Conservation (phyloP, 2,329 filamentous ascomycete species). For the Metarhizium guizhouense region DNA sequence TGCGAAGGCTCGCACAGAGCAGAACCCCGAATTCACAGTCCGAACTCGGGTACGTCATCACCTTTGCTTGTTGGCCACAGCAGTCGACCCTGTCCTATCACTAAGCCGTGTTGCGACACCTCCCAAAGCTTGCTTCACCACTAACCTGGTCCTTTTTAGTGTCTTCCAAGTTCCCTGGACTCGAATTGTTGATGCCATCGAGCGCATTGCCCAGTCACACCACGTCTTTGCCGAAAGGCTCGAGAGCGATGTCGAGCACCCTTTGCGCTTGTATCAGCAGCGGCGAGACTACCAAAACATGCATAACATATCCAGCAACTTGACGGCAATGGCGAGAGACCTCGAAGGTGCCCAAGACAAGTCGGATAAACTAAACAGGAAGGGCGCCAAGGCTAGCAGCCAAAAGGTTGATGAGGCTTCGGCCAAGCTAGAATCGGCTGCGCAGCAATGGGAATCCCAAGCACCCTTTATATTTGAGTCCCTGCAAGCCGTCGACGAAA, state of each 20-base stretch:
- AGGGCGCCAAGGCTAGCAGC: slow-evolving; percentile 66
- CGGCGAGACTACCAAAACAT: slow-evolving; percentile 75
- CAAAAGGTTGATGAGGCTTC: slow-evolving; percentile 70
- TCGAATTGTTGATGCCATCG: slow-evolving; percentile 71
- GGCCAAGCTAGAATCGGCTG: slow-evolving; percentile 66
- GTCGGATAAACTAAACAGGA: slow-evolving; percentile 73
- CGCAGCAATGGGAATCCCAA: slow-evolving; percentile 84
- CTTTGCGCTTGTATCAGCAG: slow-evolving; percentile 65
- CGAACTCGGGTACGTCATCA: slow-evolving; percentile 71
- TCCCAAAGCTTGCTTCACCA: slow-evolving; percentile 4
- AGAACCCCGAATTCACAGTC: slow-evolving; percentile 65
- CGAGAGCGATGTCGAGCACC: slow-evolving; percentile 78
- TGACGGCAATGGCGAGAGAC: slow-evolving; percentile 72
- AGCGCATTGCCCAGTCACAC: slow-evolving; percentile 76
- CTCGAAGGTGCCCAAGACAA: slow-evolving; percentile 78
- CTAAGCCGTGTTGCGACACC: neutral
- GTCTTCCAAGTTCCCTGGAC: slow-evolving; percentile 89
- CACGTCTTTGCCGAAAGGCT: slow-evolving; percentile 71
- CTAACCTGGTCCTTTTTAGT: slow-evolving; percentile 36
- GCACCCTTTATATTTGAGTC: slow-evolving; percentile 92
- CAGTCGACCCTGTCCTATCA: neutral
- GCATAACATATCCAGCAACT: slow-evolving; percentile 70
- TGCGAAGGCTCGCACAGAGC: slow-evolving; percentile 72
- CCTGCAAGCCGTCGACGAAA: slow-evolving; percentile 84
- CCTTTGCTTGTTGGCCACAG: neutral